Evolutionary conservation across 441 rosid genomes (phyloP).

Genomic region (Biscutella laevigata): DNA sequence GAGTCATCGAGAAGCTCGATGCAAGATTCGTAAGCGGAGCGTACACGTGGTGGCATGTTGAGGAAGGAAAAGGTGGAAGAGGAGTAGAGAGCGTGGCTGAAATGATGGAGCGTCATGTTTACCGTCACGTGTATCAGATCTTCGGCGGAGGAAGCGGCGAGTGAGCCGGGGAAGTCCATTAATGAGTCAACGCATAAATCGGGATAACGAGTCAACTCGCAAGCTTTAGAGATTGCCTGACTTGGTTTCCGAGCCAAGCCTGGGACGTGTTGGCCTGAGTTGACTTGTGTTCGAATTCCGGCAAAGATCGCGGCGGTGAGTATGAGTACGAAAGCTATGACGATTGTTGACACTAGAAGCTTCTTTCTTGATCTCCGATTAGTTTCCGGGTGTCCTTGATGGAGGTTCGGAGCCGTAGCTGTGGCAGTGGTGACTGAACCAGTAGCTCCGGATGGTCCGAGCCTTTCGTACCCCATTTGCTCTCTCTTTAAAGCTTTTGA

Average conservation of each 20-base stretch:
- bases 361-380: slow-evolving; percentile 17
- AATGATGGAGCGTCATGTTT: slow-evolving; percentile 79
- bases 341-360: slow-evolving; percentile 35
- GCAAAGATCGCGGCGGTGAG: slow-evolving; percentile 58
- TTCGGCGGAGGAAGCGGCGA: slow-evolving; percentile 36
- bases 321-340: slow-evolving; percentile 35
- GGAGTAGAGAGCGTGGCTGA: slow-evolving; percentile 57
- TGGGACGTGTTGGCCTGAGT: slow-evolving; percentile 16
- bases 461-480: slow-evolving; percentile 51
- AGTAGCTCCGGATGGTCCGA: slow-evolving; percentile 38
- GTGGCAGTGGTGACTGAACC: slow-evolving; percentile 16
- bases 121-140: slow-evolving; percentile 86
- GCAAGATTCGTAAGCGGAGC: slow-evolving; percentile 78
- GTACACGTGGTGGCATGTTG: slow-evolving; percentile 47
- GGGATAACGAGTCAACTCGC: slow-evolving; percentile 58
- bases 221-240: slow-evolving; percentile 56
- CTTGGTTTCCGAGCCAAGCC: slow-evolving; percentile 46
- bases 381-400: neutral
- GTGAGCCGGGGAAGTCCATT: slow-evolving; percentile 54
- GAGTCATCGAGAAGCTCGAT: slow-evolving; percentile 81
- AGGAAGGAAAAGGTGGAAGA: slow-evolving; percentile 39
- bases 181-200: slow-evolving; percentile 59
- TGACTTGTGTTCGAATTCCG: slow-evolving; percentile 28
- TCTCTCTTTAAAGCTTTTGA: neutral
- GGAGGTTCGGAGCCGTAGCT: neutral